These are phyloP conservation scores for Cochlearia excelsa DNA, from an alignment of 345 rosid genomes.

Conservation along the genomic window DNA sequence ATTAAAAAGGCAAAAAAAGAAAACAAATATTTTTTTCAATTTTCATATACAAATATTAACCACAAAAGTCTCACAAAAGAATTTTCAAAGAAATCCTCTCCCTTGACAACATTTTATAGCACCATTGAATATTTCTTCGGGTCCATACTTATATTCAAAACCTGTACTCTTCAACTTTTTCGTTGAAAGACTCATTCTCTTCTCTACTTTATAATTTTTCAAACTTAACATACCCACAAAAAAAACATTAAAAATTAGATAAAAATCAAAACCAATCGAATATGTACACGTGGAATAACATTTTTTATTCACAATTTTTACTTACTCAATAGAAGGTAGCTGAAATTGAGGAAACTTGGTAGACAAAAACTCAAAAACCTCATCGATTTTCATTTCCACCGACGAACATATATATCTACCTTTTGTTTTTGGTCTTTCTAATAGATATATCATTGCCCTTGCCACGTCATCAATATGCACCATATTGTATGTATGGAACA, in stretches of 20 bases:
- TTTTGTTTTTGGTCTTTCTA: slow-evolving; percentile 45
- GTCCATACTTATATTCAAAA: slow-evolving; percentile 43
- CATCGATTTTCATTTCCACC: slow-evolving; percentile 33
- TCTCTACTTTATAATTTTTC: slow-evolving; percentile 23
- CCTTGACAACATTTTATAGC: slow-evolving; percentile 44
- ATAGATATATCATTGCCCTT: slow-evolving; percentile 49
- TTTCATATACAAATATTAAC: slow-evolving; percentile 32
- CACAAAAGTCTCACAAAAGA: not conserved
- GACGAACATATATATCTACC: slow-evolving; percentile 62
- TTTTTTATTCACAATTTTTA: not conserved
- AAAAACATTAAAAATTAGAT: not conserved
- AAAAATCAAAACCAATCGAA: not conserved
- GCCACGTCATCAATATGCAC: slow-evolving; percentile 55
- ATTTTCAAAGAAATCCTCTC: slow-evolving; percentile 36
- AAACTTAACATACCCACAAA: slow-evolving; percentile 13
- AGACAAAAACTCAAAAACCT: slow-evolving; percentile 38
- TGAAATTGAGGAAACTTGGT: slow-evolving; percentile 43
- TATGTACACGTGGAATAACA: not conserved
- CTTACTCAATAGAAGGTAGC: slow-evolving; percentile 48
- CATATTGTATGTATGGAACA: slow-evolving; percentile 35
- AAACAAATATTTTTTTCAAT: slow-evolving; percentile 26
- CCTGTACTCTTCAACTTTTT: slow-evolving; percentile 48
- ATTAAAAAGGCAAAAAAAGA: slow-evolving; percentile 10
- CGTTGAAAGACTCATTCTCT: slow-evolving; percentile 38
- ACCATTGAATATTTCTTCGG: slow-evolving; percentile 42